phyloP scores from a whole-genome alignment of 352 stramenopile genomes.

The Pythium grandisporangium region DNA sequence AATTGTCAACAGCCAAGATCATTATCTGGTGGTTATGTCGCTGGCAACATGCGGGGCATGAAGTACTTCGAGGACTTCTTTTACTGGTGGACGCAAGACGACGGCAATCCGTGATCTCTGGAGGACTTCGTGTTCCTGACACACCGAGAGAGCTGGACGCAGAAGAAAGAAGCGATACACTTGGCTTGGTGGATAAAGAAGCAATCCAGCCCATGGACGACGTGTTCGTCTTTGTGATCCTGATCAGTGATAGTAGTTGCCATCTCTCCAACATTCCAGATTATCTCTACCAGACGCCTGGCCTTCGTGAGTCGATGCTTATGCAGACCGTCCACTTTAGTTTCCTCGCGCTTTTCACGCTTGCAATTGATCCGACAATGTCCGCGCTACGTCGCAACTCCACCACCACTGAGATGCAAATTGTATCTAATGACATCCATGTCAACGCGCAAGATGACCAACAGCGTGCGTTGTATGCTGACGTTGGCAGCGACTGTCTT shows the following conservation, averaged over 20 bases:
- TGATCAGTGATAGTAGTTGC: conserved; percentile 20
- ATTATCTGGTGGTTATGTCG: conserved; percentile 60
- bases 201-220: conserved; percentile 20
- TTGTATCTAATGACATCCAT: too few relatives aligned
- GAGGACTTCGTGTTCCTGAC: too few relatives aligned
- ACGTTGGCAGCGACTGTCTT: conserved; percentile 27
- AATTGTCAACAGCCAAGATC: conserved; percentile 36
- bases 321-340: conserved; percentile 20
- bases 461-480: conserved; percentile 12
- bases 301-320: conserved; percentile 15
- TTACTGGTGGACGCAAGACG: conserved; percentile 10
- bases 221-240: conserved; percentile 18
- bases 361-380: conserved; percentile 4
- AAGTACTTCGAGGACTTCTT: conserved; percentile 22
- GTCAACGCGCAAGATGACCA: conserved; percentile 3
- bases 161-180: too few relatives aligned
- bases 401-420: too few relatives aligned
- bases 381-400: too few relatives aligned
- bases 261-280: conserved; percentile 11
- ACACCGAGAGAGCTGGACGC: too few relatives aligned
- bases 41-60: conserved; percentile 38
- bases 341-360: conserved; percentile 16
- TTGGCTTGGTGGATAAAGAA: too few relatives aligned
- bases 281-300: conserved; percentile 11
- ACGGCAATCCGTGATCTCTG: too few relatives aligned